Evolutionary conservation across 2,329 filamentous ascomycete species (phyloP), one percentile per base, ranked within the genome.

Genomic region (Claviceps monticola): DNA sequence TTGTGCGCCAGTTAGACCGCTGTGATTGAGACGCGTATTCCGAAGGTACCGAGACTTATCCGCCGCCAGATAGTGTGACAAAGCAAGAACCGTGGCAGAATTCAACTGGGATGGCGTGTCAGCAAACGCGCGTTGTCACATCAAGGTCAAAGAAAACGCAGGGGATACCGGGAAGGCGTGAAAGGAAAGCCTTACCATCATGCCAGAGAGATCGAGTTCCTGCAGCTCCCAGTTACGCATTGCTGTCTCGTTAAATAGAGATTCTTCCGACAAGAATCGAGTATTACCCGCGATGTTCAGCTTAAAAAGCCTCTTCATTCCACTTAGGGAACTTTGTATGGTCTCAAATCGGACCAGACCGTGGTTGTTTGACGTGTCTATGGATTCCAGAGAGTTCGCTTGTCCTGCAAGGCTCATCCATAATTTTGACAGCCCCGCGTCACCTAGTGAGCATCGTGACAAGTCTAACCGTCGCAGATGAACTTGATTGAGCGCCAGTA

Each of bases 161-260:
- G 3, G 14, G 2, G 14, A 44, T 23, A 6, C 9, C 9, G 29
- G 29, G 9, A 34, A 34, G 3, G 9, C 11, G 29, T 34, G 29
- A 49, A 14, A 29, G 14, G 5, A 34, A 37, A 47, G 56, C 53
- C 23, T 61, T 61, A 77, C 73, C 65, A 72, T 72, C 61, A 75
- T 78, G 5, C 73, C 71, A 2, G 77, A 79, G 29, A 80, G 62
- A 55, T 80, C 71, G 16, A 80, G 62, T 53, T 76, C 74, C 58
- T 78, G 72, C 23, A 80, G 64, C n/a, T 65, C 64, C 68, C 73
- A 74, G 17, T 64, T 58, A 42, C 65, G 57, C 45, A 77, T 62
- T 7, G 66, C 62, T 49, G 70, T 68, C 53, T 73, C 61, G 50
- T 75, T 65, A 29, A 80, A 70, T 3, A 80, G 60, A 2, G 74